phyloP scores from a whole-genome alignment of 139 green algal species.

The Eudorina sp. region DNA sequence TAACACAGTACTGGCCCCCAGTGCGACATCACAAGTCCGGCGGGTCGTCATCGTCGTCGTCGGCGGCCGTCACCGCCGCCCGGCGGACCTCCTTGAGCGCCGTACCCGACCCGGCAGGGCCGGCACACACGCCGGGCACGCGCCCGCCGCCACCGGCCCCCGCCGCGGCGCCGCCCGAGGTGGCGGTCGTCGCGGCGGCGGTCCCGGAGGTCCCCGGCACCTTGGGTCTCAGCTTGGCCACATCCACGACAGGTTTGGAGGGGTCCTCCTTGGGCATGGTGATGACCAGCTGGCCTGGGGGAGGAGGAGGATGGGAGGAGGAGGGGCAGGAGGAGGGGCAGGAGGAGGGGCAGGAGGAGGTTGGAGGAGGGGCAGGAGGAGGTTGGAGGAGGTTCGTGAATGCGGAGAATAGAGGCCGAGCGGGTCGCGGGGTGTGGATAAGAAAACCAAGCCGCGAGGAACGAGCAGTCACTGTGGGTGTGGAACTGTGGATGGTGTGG shows the following conservation, averaged over 20 bases:
- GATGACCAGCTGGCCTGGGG: constrained; percentile 78
- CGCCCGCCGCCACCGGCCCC: not conserved
- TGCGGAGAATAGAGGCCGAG: no score
- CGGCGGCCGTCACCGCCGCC: constrained; percentile 46
- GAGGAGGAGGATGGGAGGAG: no score
- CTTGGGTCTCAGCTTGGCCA: constrained; percentile 10
- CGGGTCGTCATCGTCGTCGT: constrained; percentile 52
- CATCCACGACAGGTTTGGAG: constrained; percentile 11
- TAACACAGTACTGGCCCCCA: no score
- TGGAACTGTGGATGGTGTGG: no score
- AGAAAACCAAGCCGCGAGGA: no score
- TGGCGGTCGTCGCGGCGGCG: not conserved
- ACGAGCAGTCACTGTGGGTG: no score
- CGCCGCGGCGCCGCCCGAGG: not conserved
- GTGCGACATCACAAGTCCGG: constrained; percentile 55
- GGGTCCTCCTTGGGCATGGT: constrained; percentile 83
- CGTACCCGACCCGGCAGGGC: not conserved
- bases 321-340: not conserved
- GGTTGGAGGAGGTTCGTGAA: not conserved
- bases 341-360: not conserved
- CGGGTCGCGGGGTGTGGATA: no score
- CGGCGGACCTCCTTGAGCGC: constrained; percentile 39
- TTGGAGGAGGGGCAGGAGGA: not conserved
- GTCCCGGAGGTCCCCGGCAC: not conserved
- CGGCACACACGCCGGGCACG: not conserved